Base-by-base conservation (phyloP, 2,329 filamentous ascomycete species). In the Ilyonectria mors-panacis region DNA sequence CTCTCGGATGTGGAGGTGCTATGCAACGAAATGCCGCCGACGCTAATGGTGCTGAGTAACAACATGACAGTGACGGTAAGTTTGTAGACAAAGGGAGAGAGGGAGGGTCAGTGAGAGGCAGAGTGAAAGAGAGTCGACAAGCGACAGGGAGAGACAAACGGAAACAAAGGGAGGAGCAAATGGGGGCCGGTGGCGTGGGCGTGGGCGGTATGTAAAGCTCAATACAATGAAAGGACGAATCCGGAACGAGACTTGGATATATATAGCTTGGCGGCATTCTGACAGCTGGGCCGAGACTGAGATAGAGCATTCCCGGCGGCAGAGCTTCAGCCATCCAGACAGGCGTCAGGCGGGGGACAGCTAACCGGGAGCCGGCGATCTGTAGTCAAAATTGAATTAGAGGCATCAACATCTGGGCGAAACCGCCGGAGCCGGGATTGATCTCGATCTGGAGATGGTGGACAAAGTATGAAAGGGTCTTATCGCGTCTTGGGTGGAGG, bases 41-140 rank as follows among this genome's bases (percentile, higher is more conserved):
- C 90, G 51, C 79, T 97, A 74, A 83, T 97, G 78, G 92, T 97
- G 44, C 87, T 97, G 80, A 94, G 92, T 80, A 97, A 97, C 80
- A 94, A 91, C 75, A 94, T 97, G 92, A 97, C 93, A 17, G 94
- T 97, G 53, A 97, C 92, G 7, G 92, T 93, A 75, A 93, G 91
- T 78, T 80, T 94, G 68, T 93, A 73, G 61, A 48, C 44, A 44
- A 64, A 69, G 54, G 47, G 50, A 56, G 33, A 37, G 26, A 39
- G 21, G 26, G 39, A 51, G 30, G 30, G 51, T 33, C 2, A 17
- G 26, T 26, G 47, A 6, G 23, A 53, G 44, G 23, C 21, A 57
- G 15, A 48, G 35, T 21, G 4, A 30, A 30, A 19, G 44, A 55
- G 26, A 28, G 35, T 17, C 23, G 26, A 37, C n/a, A 33, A 33